Evolutionary conservation across 2,329 filamentous ascomycete genomes (phyloP).

Genomic region (Colletotrichum lentis): DNA sequence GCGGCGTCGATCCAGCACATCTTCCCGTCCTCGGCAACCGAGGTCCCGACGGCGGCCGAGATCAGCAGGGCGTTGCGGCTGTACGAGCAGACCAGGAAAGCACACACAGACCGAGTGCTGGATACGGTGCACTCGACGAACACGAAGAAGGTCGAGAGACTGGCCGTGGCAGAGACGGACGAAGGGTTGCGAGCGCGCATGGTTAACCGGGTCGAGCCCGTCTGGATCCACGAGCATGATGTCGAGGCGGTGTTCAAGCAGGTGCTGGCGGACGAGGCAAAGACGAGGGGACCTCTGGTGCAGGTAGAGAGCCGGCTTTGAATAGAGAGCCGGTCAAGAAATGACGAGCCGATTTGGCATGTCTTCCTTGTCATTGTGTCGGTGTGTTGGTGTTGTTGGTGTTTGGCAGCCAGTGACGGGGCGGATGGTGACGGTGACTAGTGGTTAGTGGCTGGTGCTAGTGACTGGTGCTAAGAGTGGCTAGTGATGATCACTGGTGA

Average conservation of each 20-base stretch:
- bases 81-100: constrained; percentile 54
- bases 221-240: constrained; percentile 58
- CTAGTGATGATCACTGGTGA: too few species aligned
- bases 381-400: too few species aligned
- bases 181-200: constrained; percentile 49
- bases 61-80: constrained; percentile 47
- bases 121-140: constrained; percentile 48
- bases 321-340: too few species aligned
- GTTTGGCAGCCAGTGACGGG: too few species aligned
- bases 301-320: constrained; percentile 30
- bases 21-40: constrained; percentile 39
- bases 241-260: constrained; percentile 49
- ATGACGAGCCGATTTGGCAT: neutral
- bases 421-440: too few species aligned
- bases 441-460: too few species aligned
- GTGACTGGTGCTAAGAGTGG: too few species aligned
- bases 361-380: neutral
- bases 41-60: constrained; percentile 33
- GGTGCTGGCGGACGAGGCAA: constrained; percentile 18
- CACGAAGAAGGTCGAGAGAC: constrained; percentile 41
- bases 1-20: constrained; percentile 50
- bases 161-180: constrained; percentile 47
- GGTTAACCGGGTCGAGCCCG: constrained; percentile 48
- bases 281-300: neutral
- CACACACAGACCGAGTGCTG: constrained; percentile 51